phyloP scores from a whole-genome alignment of 345 rosid species.

The Citrus unshiu region DNA sequence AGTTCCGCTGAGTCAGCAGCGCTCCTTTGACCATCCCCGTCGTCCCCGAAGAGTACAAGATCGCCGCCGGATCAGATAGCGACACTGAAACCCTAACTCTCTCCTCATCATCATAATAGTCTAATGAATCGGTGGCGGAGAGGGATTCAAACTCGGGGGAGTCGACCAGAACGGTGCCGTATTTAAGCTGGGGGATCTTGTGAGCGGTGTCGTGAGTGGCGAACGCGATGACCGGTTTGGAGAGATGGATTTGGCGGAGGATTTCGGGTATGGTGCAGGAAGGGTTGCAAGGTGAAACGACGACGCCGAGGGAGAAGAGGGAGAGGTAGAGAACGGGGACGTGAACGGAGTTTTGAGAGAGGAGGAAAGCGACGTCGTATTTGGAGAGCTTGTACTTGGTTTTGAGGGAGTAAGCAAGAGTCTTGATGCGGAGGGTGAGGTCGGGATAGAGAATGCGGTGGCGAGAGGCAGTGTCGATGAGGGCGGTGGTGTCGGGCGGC shows the following conservation, averaged over 20 bases:
- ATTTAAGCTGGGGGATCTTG: slow-evolving; percentile 31
- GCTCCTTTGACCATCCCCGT: slow-evolving; percentile 55
- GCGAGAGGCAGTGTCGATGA: slow-evolving; percentile 38
- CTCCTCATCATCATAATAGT: not conserved
- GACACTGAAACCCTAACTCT: slow-evolving; percentile 26
- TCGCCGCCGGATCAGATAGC: slow-evolving; percentile 52
- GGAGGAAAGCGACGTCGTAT: slow-evolving; percentile 43
- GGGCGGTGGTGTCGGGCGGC: slow-evolving; percentile 26
- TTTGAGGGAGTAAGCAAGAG: slow-evolving; percentile 33
- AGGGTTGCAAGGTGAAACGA: slow-evolving; percentile 49
- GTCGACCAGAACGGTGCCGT: slow-evolving; percentile 32
- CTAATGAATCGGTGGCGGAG: slow-evolving; percentile 9
- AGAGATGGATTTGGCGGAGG: slow-evolving; percentile 33
- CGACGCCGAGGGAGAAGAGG: slow-evolving; percentile 54
- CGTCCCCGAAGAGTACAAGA: slow-evolving; percentile 67
- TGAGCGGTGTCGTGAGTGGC: slow-evolving; percentile 29
- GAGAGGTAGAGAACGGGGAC: slow-evolving; percentile 51
- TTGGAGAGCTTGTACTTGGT: slow-evolving; percentile 28
- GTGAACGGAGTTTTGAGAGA: slow-evolving; percentile 42
- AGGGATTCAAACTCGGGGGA: slow-evolving; percentile 46
- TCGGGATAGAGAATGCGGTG: slow-evolving; percentile 38
- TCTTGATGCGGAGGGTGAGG: slow-evolving; percentile 25
- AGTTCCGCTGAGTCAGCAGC: slow-evolving; percentile 45
- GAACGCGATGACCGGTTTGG: slow-evolving; percentile 52
- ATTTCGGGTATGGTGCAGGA: slow-evolving; percentile 37